Conservation (phyloP, 2,329 filamentous ascomycete species). For the Penicillium concentricum region DNA sequence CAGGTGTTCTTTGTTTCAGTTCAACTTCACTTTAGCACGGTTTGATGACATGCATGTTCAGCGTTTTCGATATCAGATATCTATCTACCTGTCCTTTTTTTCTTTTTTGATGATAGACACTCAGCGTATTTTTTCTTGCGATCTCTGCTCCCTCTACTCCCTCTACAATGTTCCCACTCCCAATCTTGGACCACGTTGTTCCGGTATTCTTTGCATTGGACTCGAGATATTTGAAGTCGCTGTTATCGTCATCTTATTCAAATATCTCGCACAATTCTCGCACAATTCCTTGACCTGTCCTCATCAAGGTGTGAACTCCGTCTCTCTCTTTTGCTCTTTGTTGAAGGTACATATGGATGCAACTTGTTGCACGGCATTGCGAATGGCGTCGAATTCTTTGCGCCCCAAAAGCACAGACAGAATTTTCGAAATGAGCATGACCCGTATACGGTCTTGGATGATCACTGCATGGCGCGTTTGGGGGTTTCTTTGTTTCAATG, state of each 20-base stretch:
- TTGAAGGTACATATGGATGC: slow-evolving; percentile 27
- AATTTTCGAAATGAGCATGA: slow-evolving; percentile 16
- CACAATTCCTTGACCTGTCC: background rate
- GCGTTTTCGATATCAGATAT: slow-evolving; percentile 9
- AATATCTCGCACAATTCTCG: background rate
- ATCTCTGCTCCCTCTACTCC: background rate
- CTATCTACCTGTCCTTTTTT: background rate
- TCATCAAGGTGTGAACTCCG: background rate
- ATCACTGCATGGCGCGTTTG: slow-evolving; percentile 26
- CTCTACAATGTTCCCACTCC: background rate
- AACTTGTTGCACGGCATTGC: slow-evolving; percentile 26
- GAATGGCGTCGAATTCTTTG: slow-evolving; percentile 25
- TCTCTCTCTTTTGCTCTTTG: background rate
- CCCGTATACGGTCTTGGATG: slow-evolving; percentile 20
- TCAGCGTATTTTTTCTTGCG: background rate
- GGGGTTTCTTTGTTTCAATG: slow-evolving; percentile 11
- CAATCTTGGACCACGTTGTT: background rate
- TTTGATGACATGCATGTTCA: slow-evolving; percentile 18
- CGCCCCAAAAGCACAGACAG: slow-evolving; percentile 16
- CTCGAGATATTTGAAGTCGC: background rate
- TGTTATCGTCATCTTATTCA: background rate
- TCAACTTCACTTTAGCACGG: slow-evolving; percentile 11
- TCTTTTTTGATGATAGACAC: slow-evolving; percentile 1
- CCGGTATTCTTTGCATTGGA: background rate
- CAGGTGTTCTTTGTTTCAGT: slow-evolving; percentile 5